phyloP scores from a whole-genome alignment of 2,329 filamentous ascomycete genomes.

The Aureobasidium uvarum region DNA sequence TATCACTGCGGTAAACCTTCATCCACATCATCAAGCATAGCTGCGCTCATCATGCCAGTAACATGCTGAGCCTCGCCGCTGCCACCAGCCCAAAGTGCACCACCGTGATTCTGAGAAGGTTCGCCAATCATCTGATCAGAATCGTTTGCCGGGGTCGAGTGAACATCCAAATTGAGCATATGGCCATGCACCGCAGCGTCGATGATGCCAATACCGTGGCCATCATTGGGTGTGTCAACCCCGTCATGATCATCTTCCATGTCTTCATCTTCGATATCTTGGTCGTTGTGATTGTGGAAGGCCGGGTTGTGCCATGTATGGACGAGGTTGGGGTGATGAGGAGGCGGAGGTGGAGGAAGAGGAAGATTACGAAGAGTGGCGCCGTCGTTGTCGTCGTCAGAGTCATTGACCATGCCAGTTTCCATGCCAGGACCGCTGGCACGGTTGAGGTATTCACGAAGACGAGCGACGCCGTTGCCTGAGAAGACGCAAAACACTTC shows the following conservation, averaged over 20 bases:
- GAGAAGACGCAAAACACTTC: constrained; percentile 98
- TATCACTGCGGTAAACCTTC: constrained; percentile 25
- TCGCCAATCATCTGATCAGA: not conserved
- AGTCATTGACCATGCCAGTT: constrained; percentile 20
- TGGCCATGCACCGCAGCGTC: not conserved
- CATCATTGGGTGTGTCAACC: constrained; percentile 29
- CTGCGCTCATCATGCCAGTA: constrained; percentile 41
- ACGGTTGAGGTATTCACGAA: constrained; percentile 74
- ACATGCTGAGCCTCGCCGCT: constrained; percentile 37
- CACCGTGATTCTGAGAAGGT: constrained; percentile 1
- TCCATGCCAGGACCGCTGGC: constrained; percentile 23
- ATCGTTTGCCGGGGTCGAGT: constrained; percentile 14
- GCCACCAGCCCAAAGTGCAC: constrained; percentile 25
- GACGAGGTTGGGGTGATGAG: constrained; percentile 17
- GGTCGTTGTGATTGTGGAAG: constrained; percentile 25
- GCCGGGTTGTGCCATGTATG: constrained; percentile 25
- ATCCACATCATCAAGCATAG: constrained; percentile 43
- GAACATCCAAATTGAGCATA: constrained; percentile 40
- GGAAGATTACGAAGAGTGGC: constrained; percentile 26
- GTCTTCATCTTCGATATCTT: constrained; percentile 32
- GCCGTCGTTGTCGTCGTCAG: constrained; percentile 32
- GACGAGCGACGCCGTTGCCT: constrained; percentile 72
- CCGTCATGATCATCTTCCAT: constrained; percentile 32
- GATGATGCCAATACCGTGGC: not conserved
- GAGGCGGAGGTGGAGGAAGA: constrained; percentile 6